Evolutionary conservation across 805 yeast genomes (phyloP), one percentile per base, ranked within the genome.

Genomic region (Starmera caribaea): DNA sequence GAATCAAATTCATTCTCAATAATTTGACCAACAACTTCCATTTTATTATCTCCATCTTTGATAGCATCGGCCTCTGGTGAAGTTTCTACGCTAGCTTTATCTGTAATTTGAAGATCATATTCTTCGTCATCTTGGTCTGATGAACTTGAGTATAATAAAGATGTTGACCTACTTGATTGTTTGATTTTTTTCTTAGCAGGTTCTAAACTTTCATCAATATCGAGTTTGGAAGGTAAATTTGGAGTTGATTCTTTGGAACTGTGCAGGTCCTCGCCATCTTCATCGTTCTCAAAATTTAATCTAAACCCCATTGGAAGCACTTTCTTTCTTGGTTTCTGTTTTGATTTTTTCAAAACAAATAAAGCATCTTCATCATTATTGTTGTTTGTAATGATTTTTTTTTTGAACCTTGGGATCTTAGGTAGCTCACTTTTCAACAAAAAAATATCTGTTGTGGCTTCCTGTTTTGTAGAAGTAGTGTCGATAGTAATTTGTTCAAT

Each of bases 71-170:
- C 34, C 16, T 54, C 59, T 15, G 58, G 57, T 3, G 58, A 50
- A 0, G 58, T 53, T 32, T 57, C 55, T 16, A 51, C 55, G 28
- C 46, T 49, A 10, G 8, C 32, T 15, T 32, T 40, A 16, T 14
- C 21, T 9, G 9, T 11, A 4, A 16, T 15, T 5, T 13, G 27
- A 4, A 16, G 16, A n/a, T 48, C 58, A 11, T 46, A 52, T 8
- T 41, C 55, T 3, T 54, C 61, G 8, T 50, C 62, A 11, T 56
- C 61, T n/a, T 54, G 58, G 27, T 54, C 58, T 13, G 54, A 55
- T 11, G 59, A 50, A n/a, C 52, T 52, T 17, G 46, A 50, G 41
- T 43, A 52, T 13, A 52, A 30, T 27, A 48, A 16, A 10, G 53
- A 42, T 21, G 26, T 21, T 26, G 39, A 37, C 10, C 29, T 30